Percentiles rank a stretch among this genome's conserved stretches.
phyloP scores from a whole-genome alignment of 2,329 filamentous ascomycete species.

The Diplodia seriata region DNA sequence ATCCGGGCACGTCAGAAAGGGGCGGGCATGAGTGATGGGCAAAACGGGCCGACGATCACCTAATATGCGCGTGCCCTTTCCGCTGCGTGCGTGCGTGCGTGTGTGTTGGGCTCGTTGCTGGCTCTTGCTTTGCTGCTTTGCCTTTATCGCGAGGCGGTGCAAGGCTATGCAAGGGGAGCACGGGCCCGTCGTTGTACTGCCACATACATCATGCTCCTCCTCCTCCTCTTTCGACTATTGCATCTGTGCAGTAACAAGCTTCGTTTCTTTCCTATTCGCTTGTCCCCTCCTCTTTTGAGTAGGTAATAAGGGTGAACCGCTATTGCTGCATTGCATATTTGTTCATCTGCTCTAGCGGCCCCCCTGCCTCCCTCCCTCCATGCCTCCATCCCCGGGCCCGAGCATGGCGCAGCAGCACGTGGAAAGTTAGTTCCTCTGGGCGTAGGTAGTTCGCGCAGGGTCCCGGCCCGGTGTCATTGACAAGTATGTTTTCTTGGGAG shows the following conservation, averaged over 20 bases:
- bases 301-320: no score
- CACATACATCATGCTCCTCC: conserved; percentile 1
- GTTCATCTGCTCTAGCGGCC: not conserved
- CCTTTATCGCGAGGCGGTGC: not conserved
- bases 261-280: not conserved
- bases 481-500: no score
- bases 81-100: not conserved
- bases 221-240: not conserved
- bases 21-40: not conserved
- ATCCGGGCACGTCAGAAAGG: not conserved
- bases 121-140: not conserved
- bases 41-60: not conserved
- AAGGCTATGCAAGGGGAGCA: conserved; percentile 10
- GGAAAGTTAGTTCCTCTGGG: no score
- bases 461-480: no score
- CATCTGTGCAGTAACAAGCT: not conserved
- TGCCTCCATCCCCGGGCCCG: no score
- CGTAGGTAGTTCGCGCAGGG: no score
- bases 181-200: conserved; percentile 10
- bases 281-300: no score
- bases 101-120: no score
- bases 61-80: not conserved
- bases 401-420: no score
- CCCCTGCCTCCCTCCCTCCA: no score
- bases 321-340: not conserved